phyloP scores from a whole-genome alignment of 805 yeast genomes.

The Wickerhamiella azymoides region DNA sequence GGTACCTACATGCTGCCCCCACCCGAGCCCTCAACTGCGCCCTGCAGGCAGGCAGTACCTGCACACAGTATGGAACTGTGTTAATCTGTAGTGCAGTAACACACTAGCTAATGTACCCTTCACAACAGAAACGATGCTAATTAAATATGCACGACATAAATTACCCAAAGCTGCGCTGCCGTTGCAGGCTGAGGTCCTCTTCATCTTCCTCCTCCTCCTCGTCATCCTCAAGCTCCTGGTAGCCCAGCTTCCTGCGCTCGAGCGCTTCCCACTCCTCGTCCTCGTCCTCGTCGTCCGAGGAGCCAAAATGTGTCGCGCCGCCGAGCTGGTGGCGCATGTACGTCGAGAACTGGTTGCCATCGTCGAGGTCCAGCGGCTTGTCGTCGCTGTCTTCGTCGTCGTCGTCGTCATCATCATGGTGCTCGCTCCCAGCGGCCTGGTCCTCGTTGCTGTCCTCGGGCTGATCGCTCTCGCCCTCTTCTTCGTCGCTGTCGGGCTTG shows the following conservation, averaged over 20 bases:
- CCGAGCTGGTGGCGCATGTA: constrained; percentile 68
- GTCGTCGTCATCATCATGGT: constrained; percentile 20
- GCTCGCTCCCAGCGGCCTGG: constrained; percentile 20
- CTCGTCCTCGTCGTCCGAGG: constrained; percentile 44
- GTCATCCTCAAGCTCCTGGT: constrained; percentile 12
- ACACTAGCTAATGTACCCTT: no score
- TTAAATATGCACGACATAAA: no score
- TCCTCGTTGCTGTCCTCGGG: constrained; percentile 13
- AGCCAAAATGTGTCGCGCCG: constrained; percentile 33
- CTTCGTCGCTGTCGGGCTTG: constrained; percentile 31
- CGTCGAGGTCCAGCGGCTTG: constrained; percentile 17
- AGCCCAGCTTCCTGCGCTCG: constrained; percentile 7
- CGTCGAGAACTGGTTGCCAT: constrained; percentile 39
- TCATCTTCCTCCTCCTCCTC: constrained; percentile 24
- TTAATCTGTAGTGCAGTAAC: no score
- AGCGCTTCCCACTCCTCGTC: constrained; percentile 23
- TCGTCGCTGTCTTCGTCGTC: constrained; percentile 25
- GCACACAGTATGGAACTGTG: no score
- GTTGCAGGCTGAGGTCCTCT: constrained; percentile 16
- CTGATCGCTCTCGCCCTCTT: no score
- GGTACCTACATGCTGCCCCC: no score
- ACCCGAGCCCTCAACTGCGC: no score
- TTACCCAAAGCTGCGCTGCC: constrained; percentile 1
- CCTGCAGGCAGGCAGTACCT: no score
- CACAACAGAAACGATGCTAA: no score